Base-by-base conservation (phyloP, 805 yeast species). In the Isabelozyma rhagii region DNA sequence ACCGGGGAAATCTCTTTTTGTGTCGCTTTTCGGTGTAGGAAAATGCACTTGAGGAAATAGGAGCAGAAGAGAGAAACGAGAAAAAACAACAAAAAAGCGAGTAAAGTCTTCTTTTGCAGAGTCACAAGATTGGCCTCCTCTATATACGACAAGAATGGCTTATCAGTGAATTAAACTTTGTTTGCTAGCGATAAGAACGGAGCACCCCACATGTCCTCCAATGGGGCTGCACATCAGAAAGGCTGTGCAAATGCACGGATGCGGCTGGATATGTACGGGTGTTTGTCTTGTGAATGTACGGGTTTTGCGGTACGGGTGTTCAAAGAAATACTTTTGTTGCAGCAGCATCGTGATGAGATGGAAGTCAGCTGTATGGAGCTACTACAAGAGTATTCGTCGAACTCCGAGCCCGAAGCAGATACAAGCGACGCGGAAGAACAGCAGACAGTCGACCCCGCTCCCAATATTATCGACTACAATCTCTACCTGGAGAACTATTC, bases 401-500 rank as follows among this genome's bases (percentile, higher is more conserved):
- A 13, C 5, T 47, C 43, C 10, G 54, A 51, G 25, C 10, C 41
- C 10, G 41, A 39, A 41, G 14, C 44, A 41, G 49, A 45, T 28
- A 5, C 45, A 11, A 47, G 43, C 18, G 38, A 25, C 21, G 49
- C 40, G 21, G 15, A 9, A 17, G 49, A 45, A 28, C 47, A 13
- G 28, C 36, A 10, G 8, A 14, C 4, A 34, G 29, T 13, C 17
- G 47, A 15, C 1, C 6, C 13, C 7, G 17, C 13, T 39, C 41
- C 15, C 5, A 29, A 28, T 43, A 13, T 14, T 36, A 18, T 38
- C 41, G 17, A 36, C 41, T 21, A 47, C 25, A 51, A 53, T 40
- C 48, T 53, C 14, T 55, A 48, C 34, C 53, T 50, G 53, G 57
- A 55, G 43, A 55, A 55, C 45, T 53, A 48, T 44, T 47, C 48